Base-by-base conservation (phyloP, 805 yeast species). In the Teunomyces funiuensis region DNA sequence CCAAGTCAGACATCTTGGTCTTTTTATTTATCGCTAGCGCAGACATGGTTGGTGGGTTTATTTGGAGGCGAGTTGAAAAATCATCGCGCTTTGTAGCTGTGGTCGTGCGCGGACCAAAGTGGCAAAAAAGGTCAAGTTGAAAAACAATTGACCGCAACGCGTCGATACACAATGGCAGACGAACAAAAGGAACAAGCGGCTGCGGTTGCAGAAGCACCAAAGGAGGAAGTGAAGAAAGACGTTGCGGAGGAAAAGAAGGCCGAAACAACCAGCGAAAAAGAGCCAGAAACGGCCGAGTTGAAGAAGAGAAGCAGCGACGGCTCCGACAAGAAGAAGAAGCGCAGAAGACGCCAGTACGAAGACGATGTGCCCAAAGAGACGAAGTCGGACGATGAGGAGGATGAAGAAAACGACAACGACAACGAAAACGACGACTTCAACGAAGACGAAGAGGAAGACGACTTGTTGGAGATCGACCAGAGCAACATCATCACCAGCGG, bases 401-500 rank as follows among this genome's bases (percentile, higher is more conserved):
- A 58, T 7, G 75, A 71, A 6, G 74, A 71, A 1, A 80, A 74
- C 3, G 77, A 67, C 18, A 77, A 68, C 15, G 78, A 66, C 36
- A 63, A 57, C 10, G 70, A 77, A 47, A 82, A 74, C 30, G 78
- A 77, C 45, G 56, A 73, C 4, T 79, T 70, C 23, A 82, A 74
- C 26, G 88, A 79, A 15, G 87, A 80, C 11, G 81, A 74, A 15
- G 89, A 80, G 17, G 93, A 85, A 26, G 95, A 86, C 53, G 91
- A 85, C 53, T 70, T 88, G 49, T 74, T 76, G 26, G 95, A 85
- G 63, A 86, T 89, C 51, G 95, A 87, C 57, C 73, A 84, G 28
- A 69, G 88, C 28, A 90, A 89, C 65, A 88, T 89, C 59, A 88
- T 88, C 50, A 74, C 84, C n/a, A 67, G 79, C 13, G 93, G 95